Evolutionary conservation across 768 basidiomycete species (phyloP), one percentile per base, ranked within the genome.

Genomic region (Rhodotorula diobovata): DNA sequence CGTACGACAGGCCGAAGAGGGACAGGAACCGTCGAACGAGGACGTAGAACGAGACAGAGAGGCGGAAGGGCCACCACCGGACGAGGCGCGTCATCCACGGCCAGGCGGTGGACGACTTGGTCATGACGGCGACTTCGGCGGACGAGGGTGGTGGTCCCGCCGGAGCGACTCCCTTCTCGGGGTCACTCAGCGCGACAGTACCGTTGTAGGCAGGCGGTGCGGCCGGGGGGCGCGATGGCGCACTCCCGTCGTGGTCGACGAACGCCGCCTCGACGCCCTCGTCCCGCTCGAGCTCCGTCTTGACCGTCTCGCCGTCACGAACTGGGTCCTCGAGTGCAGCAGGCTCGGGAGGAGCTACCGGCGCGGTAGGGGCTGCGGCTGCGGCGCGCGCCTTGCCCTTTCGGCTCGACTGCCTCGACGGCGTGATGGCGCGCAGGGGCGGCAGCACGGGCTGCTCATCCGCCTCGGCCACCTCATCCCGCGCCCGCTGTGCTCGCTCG

Each of bases 1-100:
- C 32, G 23, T 56, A 30, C 4, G 45, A 18, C 51, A 72, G 66
- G 4, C 61, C 61, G 37, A 72, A 61, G 21, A 67, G 55, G 57
- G 57, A 25, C 25, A 72, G 51, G 62, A 72, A 68, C 10, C 61
- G 66, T 1, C 61, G 66, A 25, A 72, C 32, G 48, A 72, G 66
- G 58, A 64, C 20, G 58, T 59, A 56, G 21, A 66, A 4, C 32
- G 54, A 18, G 10, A 41, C 45, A 15, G 54, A 34, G 5, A 64
- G 15, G 1, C 54, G 45, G 23, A 68, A 57, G 0, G 67, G 67
- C 67, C 67, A 68, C 32, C 61, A 57, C 18, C n/a, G 46, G 0
- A 23, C 60, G 45, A 46, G 46, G 9, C n/a, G 46, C 15, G n/a
- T 30, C 37, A 59, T 39, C 58, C 58, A 59, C 6, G 58, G 58